A percentile compares a stretch with the other conserved stretches of the same genome.
These are phyloP conservation scores for Gelatoporia subvermispora DNA, from an alignment of 768 basidiomycete species.

Conservation along the genomic window DNA sequence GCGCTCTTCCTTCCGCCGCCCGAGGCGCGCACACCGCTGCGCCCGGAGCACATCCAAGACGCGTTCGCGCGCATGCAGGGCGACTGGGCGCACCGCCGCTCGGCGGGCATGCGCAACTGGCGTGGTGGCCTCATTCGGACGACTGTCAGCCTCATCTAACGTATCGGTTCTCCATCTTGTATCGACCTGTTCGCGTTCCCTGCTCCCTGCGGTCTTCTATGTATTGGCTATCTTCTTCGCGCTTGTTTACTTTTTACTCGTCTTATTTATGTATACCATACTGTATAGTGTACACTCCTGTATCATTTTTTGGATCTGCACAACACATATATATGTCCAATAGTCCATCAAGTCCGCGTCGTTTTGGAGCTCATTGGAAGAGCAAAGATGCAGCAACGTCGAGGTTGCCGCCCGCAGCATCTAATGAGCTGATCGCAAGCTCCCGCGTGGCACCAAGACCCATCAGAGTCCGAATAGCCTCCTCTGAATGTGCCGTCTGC, in stretches of 20 bases:
- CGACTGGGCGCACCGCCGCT: slow-evolving; percentile 75
- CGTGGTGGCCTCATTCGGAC: slow-evolving; percentile 80
- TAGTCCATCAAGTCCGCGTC: background rate
- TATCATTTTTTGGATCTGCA: background rate
- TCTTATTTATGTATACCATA: slow-evolving; percentile 1
- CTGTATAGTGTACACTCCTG: slow-evolving; percentile 3
- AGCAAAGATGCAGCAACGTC: slow-evolving; percentile 86
- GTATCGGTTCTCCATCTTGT: slow-evolving; percentile 1
- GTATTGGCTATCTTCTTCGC: slow-evolving; percentile 6
- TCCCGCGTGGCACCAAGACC: slow-evolving; percentile 75
- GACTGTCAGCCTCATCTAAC: slow-evolving; percentile 69
- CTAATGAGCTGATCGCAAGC: slow-evolving; percentile 68
- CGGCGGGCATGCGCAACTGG: slow-evolving; percentile 88
- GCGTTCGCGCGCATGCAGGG: slow-evolving; percentile 89
- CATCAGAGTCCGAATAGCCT: slow-evolving; percentile 59
- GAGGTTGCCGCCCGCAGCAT: slow-evolving; percentile 79
- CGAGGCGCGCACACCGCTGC: slow-evolving; percentile 72
- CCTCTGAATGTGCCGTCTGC: slow-evolving; percentile 46
- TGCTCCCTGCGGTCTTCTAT: slow-evolving; percentile 14
- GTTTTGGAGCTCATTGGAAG: slow-evolving; percentile 41
- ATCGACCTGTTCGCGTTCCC: slow-evolving; percentile 9
- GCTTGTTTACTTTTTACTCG: slow-evolving; percentile 7
- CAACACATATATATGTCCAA: background rate
- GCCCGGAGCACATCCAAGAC: slow-evolving; percentile 85
- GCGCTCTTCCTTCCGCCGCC: slow-evolving; percentile 79